phyloP scores from a whole-genome alignment of 2,329 filamentous ascomycete genomes.

The Aspergillus proliferans region DNA sequence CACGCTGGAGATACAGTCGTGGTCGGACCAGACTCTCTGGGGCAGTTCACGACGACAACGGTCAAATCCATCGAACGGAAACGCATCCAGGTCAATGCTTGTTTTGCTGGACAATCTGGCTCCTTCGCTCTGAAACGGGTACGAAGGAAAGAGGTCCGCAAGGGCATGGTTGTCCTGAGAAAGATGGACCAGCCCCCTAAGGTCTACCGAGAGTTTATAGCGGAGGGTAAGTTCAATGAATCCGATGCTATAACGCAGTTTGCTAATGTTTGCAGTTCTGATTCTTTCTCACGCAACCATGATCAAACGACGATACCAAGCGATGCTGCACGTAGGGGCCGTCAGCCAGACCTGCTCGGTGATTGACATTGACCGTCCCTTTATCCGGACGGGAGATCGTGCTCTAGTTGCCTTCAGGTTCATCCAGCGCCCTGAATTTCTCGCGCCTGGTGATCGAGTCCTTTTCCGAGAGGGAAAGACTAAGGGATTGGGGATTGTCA shows the following conservation, averaged over 20 bases:
- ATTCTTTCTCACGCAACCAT: constrained; percentile 95
- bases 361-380: constrained; percentile 93
- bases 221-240: constrained; percentile 54
- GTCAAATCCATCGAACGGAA: constrained; percentile 94
- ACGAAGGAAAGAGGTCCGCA: constrained; percentile 83
- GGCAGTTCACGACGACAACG: constrained; percentile 79
- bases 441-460: constrained; percentile 80
- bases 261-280: constrained; percentile 53
- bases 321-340: constrained; percentile 94
- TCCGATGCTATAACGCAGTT: not conserved
- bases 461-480: constrained; percentile 92
- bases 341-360: constrained; percentile 95
- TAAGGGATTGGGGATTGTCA: constrained; percentile 92
- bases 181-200: constrained; percentile 71
- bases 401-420: constrained; percentile 92
- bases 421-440: constrained; percentile 86
- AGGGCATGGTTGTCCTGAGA: constrained; percentile 94
- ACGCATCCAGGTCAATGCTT: constrained; percentile 78
- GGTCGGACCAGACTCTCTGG: constrained; percentile 82
- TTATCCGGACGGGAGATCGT: constrained; percentile 90
- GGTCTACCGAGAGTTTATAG: constrained; percentile 69
- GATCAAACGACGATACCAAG: constrained; percentile 94
- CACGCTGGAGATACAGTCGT: constrained; percentile 86
- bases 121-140: constrained; percentile 86
- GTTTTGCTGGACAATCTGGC: constrained; percentile 84